Evolutionary conservation across 2,329 filamentous ascomycete genomes (phyloP).

Genomic region (Xylaria sp.): DNA sequence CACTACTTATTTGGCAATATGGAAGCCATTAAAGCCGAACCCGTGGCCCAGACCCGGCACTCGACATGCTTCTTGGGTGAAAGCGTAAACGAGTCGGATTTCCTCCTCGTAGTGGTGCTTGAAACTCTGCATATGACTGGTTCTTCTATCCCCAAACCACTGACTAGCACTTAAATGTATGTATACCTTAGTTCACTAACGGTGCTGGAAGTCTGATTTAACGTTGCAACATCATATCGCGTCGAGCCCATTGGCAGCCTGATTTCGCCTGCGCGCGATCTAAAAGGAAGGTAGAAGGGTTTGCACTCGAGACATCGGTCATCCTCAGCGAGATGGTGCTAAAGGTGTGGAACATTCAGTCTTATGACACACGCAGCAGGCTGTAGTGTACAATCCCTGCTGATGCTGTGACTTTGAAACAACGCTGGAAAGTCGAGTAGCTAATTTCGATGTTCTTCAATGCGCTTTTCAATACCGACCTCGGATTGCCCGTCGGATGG

Average conservation of each 20-base stretch:
- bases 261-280: neutral
- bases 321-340: neutral
- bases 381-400: neutral
- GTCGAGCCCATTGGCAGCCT: neutral
- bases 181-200: neutral
- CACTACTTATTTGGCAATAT: neutral
- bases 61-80: conserved; percentile 3
- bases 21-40: neutral
- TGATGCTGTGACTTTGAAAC: neutral
- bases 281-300: neutral
- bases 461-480: no score
- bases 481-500: no score
- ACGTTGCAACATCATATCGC: conserved; percentile 20
- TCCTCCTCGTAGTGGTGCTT: conserved; percentile 10
- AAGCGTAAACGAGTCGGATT: conserved; percentile 13
- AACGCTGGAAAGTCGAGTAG: neutral
- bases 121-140: conserved; percentile 16
- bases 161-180: conserved; percentile 2
- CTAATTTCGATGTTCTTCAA: neutral
- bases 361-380: neutral
- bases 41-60: conserved; percentile 8
- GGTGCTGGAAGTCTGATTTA: neutral
- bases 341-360: neutral
- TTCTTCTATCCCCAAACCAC: conserved; percentile 13
- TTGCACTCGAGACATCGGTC: conserved; percentile 10